Evolutionary conservation across 441 rosid species (phyloP).

Genomic region (Corymbia calophylla): DNA sequence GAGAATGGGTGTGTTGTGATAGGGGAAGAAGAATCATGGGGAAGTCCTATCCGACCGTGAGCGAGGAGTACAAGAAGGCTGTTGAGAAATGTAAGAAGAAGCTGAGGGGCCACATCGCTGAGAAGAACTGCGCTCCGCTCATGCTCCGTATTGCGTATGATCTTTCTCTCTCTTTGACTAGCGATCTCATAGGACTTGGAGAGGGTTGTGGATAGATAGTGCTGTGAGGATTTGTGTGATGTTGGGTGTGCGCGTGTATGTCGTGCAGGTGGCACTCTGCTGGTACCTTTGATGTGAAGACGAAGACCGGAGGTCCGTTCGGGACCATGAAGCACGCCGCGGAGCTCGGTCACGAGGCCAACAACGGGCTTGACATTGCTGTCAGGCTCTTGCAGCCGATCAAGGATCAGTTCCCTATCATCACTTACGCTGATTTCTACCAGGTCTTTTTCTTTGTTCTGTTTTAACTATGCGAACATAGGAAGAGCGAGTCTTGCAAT

Average conservation of each 20-base stretch:
- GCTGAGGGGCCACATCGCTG: conserved; percentile 87
- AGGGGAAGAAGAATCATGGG: conserved; percentile 29
- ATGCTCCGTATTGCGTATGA: conserved; percentile 93
- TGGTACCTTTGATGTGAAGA: conserved; percentile 72
- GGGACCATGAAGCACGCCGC: conserved; percentile 69
- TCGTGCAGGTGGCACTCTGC: conserved; percentile 90
- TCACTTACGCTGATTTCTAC: conserved; percentile 69
- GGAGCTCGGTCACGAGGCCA: conserved; percentile 76
- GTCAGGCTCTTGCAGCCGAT: conserved; percentile 73
- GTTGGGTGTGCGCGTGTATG: not conserved
- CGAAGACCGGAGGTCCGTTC: conserved; percentile 90
- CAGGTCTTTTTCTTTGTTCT: conserved; percentile 35
- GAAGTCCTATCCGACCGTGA: conserved; percentile 79
- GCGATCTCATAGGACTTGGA: not conserved
- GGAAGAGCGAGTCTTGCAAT: not conserved
- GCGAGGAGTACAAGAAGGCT: conserved; percentile 74
- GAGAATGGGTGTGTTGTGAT: not conserved
- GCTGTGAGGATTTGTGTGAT: not conserved
- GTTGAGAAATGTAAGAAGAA: conserved; percentile 78
- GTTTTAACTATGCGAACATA: not conserved
- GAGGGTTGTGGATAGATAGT: not conserved
- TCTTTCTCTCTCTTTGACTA: not conserved
- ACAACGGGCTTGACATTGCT: conserved; percentile 78
- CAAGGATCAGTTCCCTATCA: conserved; percentile 67
- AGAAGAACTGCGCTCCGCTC: conserved; percentile 90